Evolutionary conservation across 768 basidiomycete species (phyloP), one percentile per base, ranked within the genome.

Genomic region (Tephrocybe sp.): DNA sequence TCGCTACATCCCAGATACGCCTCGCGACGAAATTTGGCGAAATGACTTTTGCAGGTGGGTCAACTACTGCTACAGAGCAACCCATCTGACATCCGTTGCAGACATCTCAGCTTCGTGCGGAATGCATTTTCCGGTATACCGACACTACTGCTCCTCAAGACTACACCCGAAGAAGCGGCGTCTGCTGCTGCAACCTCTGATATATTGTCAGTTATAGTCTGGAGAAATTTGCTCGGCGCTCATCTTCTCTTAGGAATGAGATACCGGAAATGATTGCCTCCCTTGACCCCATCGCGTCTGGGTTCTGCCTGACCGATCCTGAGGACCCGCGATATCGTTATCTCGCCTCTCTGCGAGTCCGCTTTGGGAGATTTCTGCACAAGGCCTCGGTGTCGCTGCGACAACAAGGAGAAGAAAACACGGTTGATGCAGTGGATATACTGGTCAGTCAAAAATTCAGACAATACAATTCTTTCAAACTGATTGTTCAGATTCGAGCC

Each of bases 41-140:
- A 92, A 91, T 64, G 89, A 93, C 55, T 91, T 93, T 61, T 93
- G 91, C 70, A 79, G 90, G 78, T 84, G 26, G 32, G 75, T 68
- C 26, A 11, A n/a, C 5, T 36, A 9, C 25, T 9, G 3, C n/a
- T 26, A 3, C 32, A 26, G 12, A 41, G 35, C 28, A 36, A 24
- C 9, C 44, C 16, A 13, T 35, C 40, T 11, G 15, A 41, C 39
- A 9, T 34, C 11, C 28, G 11, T 13, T 12, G 9, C 45, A 87
- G 87, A 30, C 79, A 86, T 64, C 63, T 90, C 42, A 87, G 79
- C 54, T 73, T 88, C 43, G 81, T 93, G 44, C 84, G 85, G 48
- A 83, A 87, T 60, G 84, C 86, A 0, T 86, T 93, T 55, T 69
- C 82, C 6, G 89, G 89, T 2, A 83, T 88, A 19, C 84, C 89